A percentile compares a stretch with the other conserved stretches of the same genome.
Evolutionary conservation across 129 eudicot genomes (phyloP).

Genomic region (Oenanthe sinensis): DNA sequence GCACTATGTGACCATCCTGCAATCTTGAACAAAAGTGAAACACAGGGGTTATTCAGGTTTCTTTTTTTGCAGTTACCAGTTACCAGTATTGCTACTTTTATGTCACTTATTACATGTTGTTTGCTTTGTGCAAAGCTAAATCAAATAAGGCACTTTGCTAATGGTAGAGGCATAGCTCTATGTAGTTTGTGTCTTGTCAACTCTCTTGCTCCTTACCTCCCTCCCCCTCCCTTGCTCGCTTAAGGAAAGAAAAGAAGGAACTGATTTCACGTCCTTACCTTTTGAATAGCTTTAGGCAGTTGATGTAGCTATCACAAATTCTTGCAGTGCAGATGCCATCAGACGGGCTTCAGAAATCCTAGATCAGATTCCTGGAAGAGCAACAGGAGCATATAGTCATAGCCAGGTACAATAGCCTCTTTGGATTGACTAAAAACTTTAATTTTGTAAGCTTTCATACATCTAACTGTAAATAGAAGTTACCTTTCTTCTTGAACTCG

Average conservation of each 20-base stretch:
- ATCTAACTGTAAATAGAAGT: neutral
- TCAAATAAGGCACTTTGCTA: neutral
- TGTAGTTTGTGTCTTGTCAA: neutral
- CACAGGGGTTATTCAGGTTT: conserved; percentile 91
- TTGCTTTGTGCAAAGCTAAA: neutral
- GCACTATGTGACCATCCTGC: conserved; percentile 94
- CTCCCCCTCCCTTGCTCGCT: neutral
- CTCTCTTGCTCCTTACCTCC: neutral
- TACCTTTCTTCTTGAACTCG: conserved; percentile 12
- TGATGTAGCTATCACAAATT: neutral
- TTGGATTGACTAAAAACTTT: neutral
- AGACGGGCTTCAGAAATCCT: conserved; percentile 62
- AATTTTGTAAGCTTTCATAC: neutral
- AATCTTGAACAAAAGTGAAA: conserved; percentile 81
- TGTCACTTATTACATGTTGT: neutral
- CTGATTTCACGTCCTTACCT: neutral
- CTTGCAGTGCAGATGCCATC: conserved; percentile 67
- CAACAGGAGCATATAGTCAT: conserved; percentile 96
- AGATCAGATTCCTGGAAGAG: conserved; percentile 92
- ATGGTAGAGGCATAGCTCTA: neutral
- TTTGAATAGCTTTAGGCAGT: neutral
- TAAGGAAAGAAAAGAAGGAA: neutral
- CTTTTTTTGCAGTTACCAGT: neutral
- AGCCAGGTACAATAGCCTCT: conserved; percentile 57
- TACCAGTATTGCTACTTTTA: neutral